Percentiles rank a stretch among this genome's conserved stretches.
These are phyloP conservation scores for Fusarium sp. DNA, from an alignment of 2,329 filamentous ascomycete species.

Conservation along the genomic window DNA sequence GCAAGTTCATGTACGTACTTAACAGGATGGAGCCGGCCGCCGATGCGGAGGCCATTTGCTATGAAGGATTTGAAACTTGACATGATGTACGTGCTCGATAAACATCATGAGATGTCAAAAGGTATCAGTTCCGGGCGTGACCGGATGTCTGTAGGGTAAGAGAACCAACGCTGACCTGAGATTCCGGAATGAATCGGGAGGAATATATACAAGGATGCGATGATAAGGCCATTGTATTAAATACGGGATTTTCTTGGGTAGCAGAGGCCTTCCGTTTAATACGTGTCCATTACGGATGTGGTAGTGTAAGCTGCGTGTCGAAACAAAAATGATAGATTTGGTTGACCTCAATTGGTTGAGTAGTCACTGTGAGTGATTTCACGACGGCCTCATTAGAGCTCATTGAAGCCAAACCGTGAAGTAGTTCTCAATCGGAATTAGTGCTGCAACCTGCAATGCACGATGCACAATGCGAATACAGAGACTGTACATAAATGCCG, in stretches of 20 bases:
- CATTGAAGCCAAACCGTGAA: neutral
- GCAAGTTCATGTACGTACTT: slow-evolving; percentile 3
- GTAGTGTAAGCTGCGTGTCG: slow-evolving; percentile 8
- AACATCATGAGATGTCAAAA: slow-evolving; percentile 9
- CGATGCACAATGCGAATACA: slow-evolving; percentile 19
- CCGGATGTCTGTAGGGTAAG: slow-evolving; percentile 30
- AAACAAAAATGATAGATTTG: neutral
- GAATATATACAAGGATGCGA: slow-evolving; percentile 15
- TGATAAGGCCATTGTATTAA: slow-evolving; percentile 7
- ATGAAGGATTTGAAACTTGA: neutral
- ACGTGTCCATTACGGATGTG: slow-evolving; percentile 2
- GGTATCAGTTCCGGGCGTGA: neutral
- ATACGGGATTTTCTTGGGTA: slow-evolving; percentile 5
- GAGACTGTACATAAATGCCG: slow-evolving; percentile 21
- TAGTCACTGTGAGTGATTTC: neutral
- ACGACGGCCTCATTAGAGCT: slow-evolving; percentile 4
- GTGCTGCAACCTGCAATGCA: slow-evolving; percentile 30
- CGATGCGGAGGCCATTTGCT: neutral
- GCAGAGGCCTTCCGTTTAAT: slow-evolving; percentile 1
- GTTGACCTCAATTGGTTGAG: slow-evolving; percentile 19
- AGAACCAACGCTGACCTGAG: slow-evolving; percentile 9
- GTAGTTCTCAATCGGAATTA: neutral
- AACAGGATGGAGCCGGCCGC: slow-evolving; percentile 9
- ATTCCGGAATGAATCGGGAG: slow-evolving; percentile 43
- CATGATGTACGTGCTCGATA: neutral